Evolutionary conservation across 2,329 filamentous ascomycete genomes (phyloP).

Genomic region (Penicillium digitatum): DNA sequence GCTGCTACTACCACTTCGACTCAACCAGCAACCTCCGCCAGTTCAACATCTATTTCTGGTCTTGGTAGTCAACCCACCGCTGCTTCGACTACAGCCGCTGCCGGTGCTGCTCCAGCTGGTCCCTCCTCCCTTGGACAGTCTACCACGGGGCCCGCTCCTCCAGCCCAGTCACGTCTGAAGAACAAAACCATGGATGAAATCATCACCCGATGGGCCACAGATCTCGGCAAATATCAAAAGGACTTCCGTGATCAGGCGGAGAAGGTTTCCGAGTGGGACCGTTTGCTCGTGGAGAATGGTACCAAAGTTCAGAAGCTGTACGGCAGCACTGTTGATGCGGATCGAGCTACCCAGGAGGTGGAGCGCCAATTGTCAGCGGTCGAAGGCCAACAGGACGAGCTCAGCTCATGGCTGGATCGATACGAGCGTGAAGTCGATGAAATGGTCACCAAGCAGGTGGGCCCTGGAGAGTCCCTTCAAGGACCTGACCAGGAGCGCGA

Average conservation of each 20-base stretch:
- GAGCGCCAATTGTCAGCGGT: slow-evolving; percentile 86
- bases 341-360: slow-evolving; percentile 87
- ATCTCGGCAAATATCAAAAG: slow-evolving; percentile 93
- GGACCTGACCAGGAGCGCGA: slow-evolving; percentile 95
- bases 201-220: slow-evolving; percentile 92
- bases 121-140: slow-evolving; percentile 59
- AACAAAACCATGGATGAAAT: slow-evolving; percentile 99
- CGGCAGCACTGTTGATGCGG: slow-evolving; percentile 85
- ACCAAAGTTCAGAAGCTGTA: slow-evolving; percentile 94
- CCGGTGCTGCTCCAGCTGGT: slow-evolving; percentile 29
- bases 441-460: slow-evolving; percentile 74
- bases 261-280: slow-evolving; percentile 86
- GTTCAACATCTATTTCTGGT: neutral
- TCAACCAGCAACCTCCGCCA: slow-evolving; percentile 2
- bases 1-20: slow-evolving; percentile 33
- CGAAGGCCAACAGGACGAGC: slow-evolving; percentile 87
- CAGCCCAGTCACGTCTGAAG: slow-evolving; percentile 79
- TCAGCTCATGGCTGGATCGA: slow-evolving; percentile 79
- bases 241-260: slow-evolving; percentile 89
- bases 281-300: slow-evolving; percentile 85
- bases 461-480: slow-evolving; percentile 69
- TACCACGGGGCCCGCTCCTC: slow-evolving; percentile 74
- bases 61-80: slow-evolving; percentile 17
- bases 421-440: slow-evolving; percentile 91
- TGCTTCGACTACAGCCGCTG: slow-evolving; percentile 22